Percentiles rank a stretch among this genome's conserved stretches.
phyloP scores from a whole-genome alignment of 495 filamentous ascomycete species.

The Neurospora sp. region DNA sequence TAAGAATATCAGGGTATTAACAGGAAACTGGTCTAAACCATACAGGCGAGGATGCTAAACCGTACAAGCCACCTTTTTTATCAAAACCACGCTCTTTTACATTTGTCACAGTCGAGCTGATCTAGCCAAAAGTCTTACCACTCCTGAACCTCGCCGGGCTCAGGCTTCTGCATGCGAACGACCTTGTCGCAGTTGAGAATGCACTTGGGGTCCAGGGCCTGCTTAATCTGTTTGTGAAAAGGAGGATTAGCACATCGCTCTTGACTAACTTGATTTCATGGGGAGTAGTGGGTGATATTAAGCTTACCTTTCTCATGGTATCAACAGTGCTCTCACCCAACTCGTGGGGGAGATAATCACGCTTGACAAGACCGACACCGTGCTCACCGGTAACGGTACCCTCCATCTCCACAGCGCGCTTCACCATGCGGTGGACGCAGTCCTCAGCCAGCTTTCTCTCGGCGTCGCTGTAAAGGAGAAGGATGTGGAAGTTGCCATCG shows the following conservation, averaged over 20 bases:
- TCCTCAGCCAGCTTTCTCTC: conserved; percentile 55
- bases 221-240: conserved; percentile 40
- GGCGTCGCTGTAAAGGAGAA: conserved; percentile 59
- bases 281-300: background rate
- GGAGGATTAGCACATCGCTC: conserved; percentile 1
- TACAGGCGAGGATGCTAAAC: background rate
- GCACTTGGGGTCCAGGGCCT: conserved; percentile 66
- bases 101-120: background rate
- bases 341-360: conserved; percentile 70
- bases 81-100: background rate
- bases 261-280: background rate
- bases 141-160: conserved; percentile 38
- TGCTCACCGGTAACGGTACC: conserved; percentile 81
- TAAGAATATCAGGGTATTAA: background rate
- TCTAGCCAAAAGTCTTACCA: conserved; percentile 27
- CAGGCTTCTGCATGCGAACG: conserved; percentile 50
- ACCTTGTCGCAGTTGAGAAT: conserved; percentile 78
- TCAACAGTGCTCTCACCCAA: conserved; percentile 64
- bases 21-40: background rate
- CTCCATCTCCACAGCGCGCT: conserved; percentile 72
- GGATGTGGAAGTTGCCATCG: conserved; percentile 77
- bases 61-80: background rate
- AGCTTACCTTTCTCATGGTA: conserved; percentile 61
- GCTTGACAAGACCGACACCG: conserved; percentile 70
- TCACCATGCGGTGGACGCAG: conserved; percentile 76